A percentile compares a stretch with the other conserved stretches of the same genome.
Evolutionary conservation across 805 yeast genomes (phyloP).

Genomic region (Maudiozyma bulderi): DNA sequence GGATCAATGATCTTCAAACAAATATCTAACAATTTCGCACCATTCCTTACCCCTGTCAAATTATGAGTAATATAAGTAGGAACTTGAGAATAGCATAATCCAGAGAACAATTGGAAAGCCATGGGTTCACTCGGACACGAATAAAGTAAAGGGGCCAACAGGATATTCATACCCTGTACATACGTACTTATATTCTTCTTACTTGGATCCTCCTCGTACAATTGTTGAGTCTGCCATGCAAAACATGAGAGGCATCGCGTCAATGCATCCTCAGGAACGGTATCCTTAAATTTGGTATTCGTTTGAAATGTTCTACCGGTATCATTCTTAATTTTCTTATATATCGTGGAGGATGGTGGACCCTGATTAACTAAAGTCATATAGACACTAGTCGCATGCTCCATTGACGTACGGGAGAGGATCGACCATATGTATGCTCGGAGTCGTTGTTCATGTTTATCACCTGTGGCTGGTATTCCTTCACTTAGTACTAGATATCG

Average conservation of each 20-base stretch:
- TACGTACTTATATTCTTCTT: conserved; percentile 31
- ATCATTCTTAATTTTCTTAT: conserved; percentile 67
- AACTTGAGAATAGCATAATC: conserved; percentile 50
- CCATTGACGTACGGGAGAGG: conserved; percentile 52
- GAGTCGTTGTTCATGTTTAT: conserved; percentile 13
- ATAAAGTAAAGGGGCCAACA: conserved; percentile 75
- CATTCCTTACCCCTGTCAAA: conserved; percentile 74
- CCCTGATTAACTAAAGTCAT: conserved; percentile 44
- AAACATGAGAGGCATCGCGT: conserved; percentile 63
- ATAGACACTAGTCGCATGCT: conserved; percentile 44
- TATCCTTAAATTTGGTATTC: conserved; percentile 51
- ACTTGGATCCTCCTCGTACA: conserved; percentile 2
- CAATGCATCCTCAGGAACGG: conserved; percentile 61
- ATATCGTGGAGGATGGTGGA: conserved; percentile 44
- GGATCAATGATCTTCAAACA: conserved; percentile 68
- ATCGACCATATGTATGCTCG: conserved; percentile 77
- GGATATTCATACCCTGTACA: conserved; percentile 89
- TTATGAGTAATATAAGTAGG: conserved; percentile 74
- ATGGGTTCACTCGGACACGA: conserved; percentile 74
- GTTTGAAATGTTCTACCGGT: conserved; percentile 78
- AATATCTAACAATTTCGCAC: conserved; percentile 58
- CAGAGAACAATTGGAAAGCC: conserved; percentile 64
- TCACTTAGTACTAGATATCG: conserved; percentile 19
- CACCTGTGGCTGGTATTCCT: conserved; percentile 9
- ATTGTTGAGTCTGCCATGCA: conserved; percentile 39